Percentiles rank a stretch among this genome's conserved stretches.
phyloP scores from a whole-genome alignment of 2,329 filamentous ascomycete species.

The Fusarium verticillioides region DNA sequence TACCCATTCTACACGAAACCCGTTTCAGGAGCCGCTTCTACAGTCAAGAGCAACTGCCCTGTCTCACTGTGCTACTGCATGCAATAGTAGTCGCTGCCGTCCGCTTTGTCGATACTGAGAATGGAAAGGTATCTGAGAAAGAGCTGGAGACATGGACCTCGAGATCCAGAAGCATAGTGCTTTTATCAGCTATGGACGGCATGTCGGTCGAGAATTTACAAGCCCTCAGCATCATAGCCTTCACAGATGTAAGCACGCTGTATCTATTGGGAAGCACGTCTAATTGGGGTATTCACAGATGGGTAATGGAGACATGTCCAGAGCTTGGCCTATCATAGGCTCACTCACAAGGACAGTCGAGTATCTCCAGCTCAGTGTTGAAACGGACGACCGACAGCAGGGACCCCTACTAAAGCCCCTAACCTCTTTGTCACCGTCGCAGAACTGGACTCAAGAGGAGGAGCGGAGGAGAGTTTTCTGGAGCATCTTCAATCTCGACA shows the following conservation, averaged over 20 bases:
- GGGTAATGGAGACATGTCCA: slow-evolving; percentile 41
- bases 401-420: slow-evolving; percentile 4
- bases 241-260: slow-evolving; percentile 26
- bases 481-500: slow-evolving; percentile 49
- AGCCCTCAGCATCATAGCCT: slow-evolving; percentile 38
- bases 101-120: slow-evolving; percentile 19
- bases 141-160: slow-evolving; percentile 23
- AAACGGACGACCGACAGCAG: slow-evolving; percentile 32
- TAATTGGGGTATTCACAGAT: slow-evolving; percentile 25
- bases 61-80: slow-evolving; percentile 22
- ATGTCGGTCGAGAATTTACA: slow-evolving; percentile 40
- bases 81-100: slow-evolving; percentile 39
- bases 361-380: slow-evolving; percentile 47
- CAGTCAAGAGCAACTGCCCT: slow-evolving; percentile 31
- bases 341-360: slow-evolving; percentile 47
- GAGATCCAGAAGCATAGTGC: slow-evolving; percentile 31
- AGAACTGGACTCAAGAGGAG: slow-evolving; percentile 48
- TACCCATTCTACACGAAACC: slow-evolving; percentile 37
- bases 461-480: slow-evolving; percentile 49
- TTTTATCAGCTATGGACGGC: slow-evolving; percentile 37
- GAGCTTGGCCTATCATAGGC: slow-evolving; percentile 47
- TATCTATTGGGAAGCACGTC: accelerated
- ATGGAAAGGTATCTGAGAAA: background rate
- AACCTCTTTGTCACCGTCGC: slow-evolving; percentile 24
- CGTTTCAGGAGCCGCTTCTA: slow-evolving; percentile 35